Conservation (phyloP, 2,329 filamentous ascomycete genomes). For the Zymoseptoria crescenta region DNA sequence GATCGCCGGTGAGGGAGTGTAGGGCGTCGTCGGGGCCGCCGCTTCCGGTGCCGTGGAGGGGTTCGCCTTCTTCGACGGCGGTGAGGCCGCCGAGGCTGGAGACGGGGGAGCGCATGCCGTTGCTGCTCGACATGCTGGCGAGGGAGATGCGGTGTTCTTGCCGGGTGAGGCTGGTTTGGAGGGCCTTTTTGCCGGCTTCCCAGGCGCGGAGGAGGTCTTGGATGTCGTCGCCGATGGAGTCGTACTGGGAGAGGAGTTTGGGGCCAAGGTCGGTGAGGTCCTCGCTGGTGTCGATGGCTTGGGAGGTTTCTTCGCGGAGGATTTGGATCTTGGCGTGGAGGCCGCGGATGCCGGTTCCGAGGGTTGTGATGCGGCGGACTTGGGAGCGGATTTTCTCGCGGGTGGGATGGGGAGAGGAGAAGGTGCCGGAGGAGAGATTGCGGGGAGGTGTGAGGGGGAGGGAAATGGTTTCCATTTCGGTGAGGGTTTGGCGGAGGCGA, state of each 20-base stretch:
- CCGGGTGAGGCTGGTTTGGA: conserved; percentile 73
- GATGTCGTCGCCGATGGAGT: conserved; percentile 84
- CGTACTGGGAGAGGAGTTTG: conserved; percentile 80
- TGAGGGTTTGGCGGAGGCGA: conserved; percentile 60
- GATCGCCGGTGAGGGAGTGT: conserved; percentile 68
- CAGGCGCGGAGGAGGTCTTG: conserved; percentile 48
- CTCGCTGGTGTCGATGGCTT: conserved; percentile 62
- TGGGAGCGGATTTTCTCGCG: conserved; percentile 80
- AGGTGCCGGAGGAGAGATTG: conserved; percentile 17
- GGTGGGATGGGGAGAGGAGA: conserved; percentile 49
- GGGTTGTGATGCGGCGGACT: conserved; percentile 75
- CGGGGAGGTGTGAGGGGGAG: conserved; percentile 50
- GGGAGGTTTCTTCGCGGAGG: conserved; percentile 80
- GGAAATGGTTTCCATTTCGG: conserved; percentile 61
- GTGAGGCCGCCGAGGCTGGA: conserved; percentile 57
- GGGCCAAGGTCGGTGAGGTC: conserved; percentile 58
- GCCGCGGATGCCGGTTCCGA: conserved; percentile 83
- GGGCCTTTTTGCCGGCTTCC: conserved; percentile 63
- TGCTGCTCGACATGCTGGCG: conserved; percentile 34
- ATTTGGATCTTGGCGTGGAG: conserved; percentile 93
- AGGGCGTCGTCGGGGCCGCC: conserved; percentile 62
- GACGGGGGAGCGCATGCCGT: conserved; percentile 40
- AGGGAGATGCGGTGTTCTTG: conserved; percentile 57
- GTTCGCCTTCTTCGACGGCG: conserved; percentile 42
- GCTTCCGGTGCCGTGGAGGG: conserved; percentile 25